A percentile compares a stretch with the other conserved stretches of the same genome.
Evolutionary conservation across 2,329 filamentous ascomycete genomes (phyloP).

Genomic region (Pseudogymnoascus sp.): DNA sequence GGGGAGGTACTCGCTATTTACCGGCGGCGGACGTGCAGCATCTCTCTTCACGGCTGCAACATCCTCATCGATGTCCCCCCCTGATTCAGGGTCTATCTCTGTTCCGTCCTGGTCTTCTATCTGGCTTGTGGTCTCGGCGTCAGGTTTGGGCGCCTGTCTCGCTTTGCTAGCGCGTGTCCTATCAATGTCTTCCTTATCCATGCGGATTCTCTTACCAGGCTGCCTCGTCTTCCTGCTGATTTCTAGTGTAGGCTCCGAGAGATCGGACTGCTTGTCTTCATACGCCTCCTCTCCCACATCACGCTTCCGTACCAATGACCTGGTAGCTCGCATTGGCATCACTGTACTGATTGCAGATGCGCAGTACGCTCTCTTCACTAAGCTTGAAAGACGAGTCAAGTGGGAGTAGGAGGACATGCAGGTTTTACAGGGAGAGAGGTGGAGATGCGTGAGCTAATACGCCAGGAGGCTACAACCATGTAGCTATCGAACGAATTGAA

Average conservation of each 20-base stretch:
- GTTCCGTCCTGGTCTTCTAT: slow-evolving; percentile 56
- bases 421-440: neutral
- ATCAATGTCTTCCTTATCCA: neutral
- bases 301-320: neutral
- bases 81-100: slow-evolving; percentile 35
- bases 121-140: slow-evolving; percentile 30
- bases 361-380: neutral
- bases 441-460: neutral
- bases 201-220: neutral
- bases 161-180: neutral
- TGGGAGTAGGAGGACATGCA: neutral
- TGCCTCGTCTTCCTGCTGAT: neutral
- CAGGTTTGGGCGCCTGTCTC: neutral
- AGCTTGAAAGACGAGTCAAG: neutral
- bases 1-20: slow-evolving; percentile 78
- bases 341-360: neutral
- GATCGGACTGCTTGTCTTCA: neutral
- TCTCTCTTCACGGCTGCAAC: slow-evolving; percentile 27
- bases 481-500: neutral
- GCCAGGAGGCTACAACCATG: neutral
- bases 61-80: slow-evolving; percentile 21
- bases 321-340: neutral
- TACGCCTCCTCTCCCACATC: neutral
- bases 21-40: slow-evolving; percentile 53
- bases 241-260: neutral